These are phyloP conservation scores for Gossypium aridum DNA, from an alignment of 441 rosid genomes.

Conservation along the genomic window DNA sequence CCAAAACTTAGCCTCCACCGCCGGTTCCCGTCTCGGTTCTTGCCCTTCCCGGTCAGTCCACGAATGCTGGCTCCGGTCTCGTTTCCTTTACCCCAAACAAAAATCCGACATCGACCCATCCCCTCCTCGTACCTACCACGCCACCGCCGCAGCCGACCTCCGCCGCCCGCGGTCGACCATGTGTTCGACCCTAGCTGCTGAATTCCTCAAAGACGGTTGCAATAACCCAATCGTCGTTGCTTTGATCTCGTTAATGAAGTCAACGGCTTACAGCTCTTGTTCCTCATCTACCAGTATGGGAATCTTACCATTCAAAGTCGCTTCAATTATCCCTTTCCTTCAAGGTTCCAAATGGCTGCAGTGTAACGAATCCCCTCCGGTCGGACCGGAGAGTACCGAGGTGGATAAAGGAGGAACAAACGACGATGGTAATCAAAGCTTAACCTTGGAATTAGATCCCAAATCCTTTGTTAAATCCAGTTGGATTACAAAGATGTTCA, in stretches of 20 bases:
- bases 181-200: conserved; percentile 41
- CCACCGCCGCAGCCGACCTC: not conserved
- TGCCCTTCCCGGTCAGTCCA: conserved; percentile 38
- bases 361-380: conserved; percentile 37
- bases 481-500: conserved; percentile 58
- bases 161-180: conserved; percentile 1
- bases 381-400: conserved; percentile 28
- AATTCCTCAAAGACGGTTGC: conserved; percentile 36
- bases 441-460: conserved; percentile 28
- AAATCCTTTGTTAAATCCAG: conserved; percentile 31
- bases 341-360: conserved; percentile 82
- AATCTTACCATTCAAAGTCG: conserved; percentile 53
- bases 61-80: conserved; percentile 47
- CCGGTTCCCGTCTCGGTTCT: conserved; percentile 43
- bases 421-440: conserved; percentile 1
- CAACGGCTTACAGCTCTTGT: conserved; percentile 36
- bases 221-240: conserved; percentile 44
- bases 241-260: conserved; percentile 51
- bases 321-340: conserved; percentile 59
- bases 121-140: conserved; percentile 19
- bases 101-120: conserved; percentile 33
- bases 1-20: conserved; percentile 47
- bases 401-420: conserved; percentile 45
- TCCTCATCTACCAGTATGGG: conserved; percentile 19
- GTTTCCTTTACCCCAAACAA: conserved; percentile 29